Evolutionary conservation across 2,329 filamentous ascomycete genomes (phyloP).

Genomic region (Alternaria angustiovoidea): DNA sequence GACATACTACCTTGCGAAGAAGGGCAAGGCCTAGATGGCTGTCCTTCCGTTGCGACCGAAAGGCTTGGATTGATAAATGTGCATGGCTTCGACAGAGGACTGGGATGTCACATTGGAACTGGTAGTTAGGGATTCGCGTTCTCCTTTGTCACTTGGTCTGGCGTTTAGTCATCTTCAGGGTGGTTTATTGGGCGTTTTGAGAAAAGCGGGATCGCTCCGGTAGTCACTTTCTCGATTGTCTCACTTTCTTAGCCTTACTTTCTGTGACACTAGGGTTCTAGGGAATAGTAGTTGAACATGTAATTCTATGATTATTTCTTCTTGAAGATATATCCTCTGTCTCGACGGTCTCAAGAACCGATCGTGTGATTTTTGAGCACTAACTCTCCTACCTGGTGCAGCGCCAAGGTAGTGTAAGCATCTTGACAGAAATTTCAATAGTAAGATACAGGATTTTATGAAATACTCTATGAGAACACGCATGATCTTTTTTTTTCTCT

Average conservation of each 20-base stretch:
- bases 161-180: background rate
- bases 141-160: conserved; percentile 1
- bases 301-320: conserved; percentile 1
- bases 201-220: conserved; percentile 15
- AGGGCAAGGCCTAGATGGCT: conserved; percentile 35
- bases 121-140: background rate
- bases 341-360: too few species aligned
- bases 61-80: background rate
- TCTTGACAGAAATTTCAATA: too few species aligned
- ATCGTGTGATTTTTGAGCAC: too few species aligned
- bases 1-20: conserved; percentile 77
- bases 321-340: background rate
- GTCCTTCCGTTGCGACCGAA: conserved; percentile 13
- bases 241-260: background rate
- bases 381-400: too few species aligned
- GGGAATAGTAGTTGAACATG: conserved; percentile 1
- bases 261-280: background rate
- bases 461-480: too few species aligned
- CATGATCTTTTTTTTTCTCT: too few species aligned
- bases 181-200: conserved; percentile 4
- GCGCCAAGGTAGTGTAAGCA: too few species aligned
- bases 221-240: conserved; percentile 9
- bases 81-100: background rate
- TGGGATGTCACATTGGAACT: background rate
- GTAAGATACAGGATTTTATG: too few species aligned